Base-by-base conservation (phyloP, 2,329 filamentous ascomycete genomes). In the Aureobasidium sp. region DNA sequence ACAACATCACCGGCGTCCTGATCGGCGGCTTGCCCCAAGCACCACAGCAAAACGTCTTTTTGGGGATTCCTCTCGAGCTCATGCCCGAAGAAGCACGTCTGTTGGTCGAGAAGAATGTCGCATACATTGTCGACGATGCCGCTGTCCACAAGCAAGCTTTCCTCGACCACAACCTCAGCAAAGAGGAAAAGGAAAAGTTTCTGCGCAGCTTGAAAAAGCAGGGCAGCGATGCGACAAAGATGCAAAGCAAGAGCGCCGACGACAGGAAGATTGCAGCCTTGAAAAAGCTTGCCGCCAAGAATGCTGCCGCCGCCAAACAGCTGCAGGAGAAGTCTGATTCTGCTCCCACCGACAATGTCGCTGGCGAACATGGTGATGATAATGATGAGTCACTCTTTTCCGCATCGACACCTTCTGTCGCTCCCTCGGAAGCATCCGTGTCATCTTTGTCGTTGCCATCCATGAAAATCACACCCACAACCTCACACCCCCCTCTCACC, bases 1-100 rank as follows among this genome's bases (percentile, higher is more conserved):
- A 95, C 72, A 84, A 88, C 67, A 89, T 95, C 62, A 90, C 86
- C 64, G 90, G 90, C 58, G 85, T 93, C 27, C 77, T 95, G 53
- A 84, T 88, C 56, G 93, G 93, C 54, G 90, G 88, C 6, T 82
- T 95, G 25, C 91, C 93, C 2, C 90, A 97, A 70, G 85, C 89
- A 54, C 90, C 90, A 5, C 91, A 94, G 62, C 93, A 98, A 71
- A 97, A 95, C 71, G 45, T 49, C 45, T 49, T 49, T 14, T 16
- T 24, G 16, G 45, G 45, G 8, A 73, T 97, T 45, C 93, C 93
- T 2, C 73, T 97, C 22, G 86, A 96, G 73, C 76, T 98, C 39
- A 88, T 93, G 74, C 85, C 88, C 1, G 93, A 97, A 71, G 93
- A 98, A 73, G 90, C 85, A 3, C 79, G 83, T 58, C 72, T 93